phyloP scores from a whole-genome alignment of 1,284 basidiomycete genomes.

The Cryptococcus neoformans region DNA sequence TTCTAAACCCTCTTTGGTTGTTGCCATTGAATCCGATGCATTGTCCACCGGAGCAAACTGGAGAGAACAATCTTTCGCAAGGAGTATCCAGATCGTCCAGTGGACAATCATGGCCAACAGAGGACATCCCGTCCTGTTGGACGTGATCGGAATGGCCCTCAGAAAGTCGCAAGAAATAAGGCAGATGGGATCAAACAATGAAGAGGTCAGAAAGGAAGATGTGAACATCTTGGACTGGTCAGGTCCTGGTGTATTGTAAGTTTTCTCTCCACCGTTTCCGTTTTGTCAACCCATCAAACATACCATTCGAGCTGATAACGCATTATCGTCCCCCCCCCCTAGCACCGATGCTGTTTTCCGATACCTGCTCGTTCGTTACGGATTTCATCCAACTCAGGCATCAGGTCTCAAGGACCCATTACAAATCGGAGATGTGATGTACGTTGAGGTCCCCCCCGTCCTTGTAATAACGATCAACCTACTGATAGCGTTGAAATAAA shows the following conservation, averaged over 20 bases:
- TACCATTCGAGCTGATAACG: neutral
- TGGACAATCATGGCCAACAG: conserved; percentile 29
- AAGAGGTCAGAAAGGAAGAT: conserved; percentile 1
- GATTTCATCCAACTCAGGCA: conserved; percentile 18
- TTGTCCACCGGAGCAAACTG: conserved; percentile 5
- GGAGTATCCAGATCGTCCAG: conserved; percentile 29
- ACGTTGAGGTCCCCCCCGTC: conserved; percentile 1
- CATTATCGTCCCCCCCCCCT: neutral
- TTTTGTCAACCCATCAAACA: neutral
- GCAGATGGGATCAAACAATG: neutral
- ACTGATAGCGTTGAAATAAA: neutral
- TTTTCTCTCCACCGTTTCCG: neutral
- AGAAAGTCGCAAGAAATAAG: conserved; percentile 9
- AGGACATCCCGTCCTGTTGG: conserved; percentile 32
- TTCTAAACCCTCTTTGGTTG: conserved; percentile 13
- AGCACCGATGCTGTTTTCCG: conserved; percentile 16
- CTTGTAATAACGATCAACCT: neutral
- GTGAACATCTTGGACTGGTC: conserved; percentile 22
- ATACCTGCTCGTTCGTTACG: conserved; percentile 30
- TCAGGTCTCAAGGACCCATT: conserved; percentile 14
- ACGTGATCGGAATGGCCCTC: conserved; percentile 24
- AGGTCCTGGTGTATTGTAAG: conserved; percentile 31
- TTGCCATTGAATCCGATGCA: conserved; percentile 22
- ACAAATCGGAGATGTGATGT: conserved; percentile 27
- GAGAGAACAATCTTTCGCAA: conserved; percentile 17